Evolutionary conservation across 2,329 filamentous ascomycete genomes (phyloP).

Genomic region (Boeremia exigua): DNA sequence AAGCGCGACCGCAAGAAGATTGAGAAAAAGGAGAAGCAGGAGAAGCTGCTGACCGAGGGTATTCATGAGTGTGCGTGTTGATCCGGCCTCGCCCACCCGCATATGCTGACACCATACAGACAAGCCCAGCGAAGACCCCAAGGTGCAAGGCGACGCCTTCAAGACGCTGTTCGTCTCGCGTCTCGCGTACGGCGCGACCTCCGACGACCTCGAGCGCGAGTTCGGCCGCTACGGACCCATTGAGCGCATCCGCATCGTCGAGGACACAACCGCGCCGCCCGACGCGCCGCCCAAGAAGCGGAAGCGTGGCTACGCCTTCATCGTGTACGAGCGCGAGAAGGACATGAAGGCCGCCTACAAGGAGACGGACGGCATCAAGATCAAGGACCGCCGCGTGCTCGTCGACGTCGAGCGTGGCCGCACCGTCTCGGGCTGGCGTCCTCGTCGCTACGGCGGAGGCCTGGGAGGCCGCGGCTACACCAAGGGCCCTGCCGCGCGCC

Average conservation of each 20-base stretch:
- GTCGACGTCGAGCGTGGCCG: slow-evolving; percentile 96
- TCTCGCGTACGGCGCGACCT: slow-evolving; percentile 86
- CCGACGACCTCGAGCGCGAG: slow-evolving; percentile 89
- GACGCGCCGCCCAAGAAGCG: slow-evolving; percentile 64
- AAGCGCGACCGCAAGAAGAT: slow-evolving; percentile 80
- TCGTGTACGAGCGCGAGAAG: slow-evolving; percentile 95
- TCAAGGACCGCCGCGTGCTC: slow-evolving; percentile 89
- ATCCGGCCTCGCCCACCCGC: too few relatives aligned
- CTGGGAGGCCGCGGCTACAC: slow-evolving; percentile 93
- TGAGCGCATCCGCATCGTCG: slow-evolving; percentile 89
- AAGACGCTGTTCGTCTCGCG: slow-evolving; percentile 93
- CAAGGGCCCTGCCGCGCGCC: slow-evolving; percentile 75
- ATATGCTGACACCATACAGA: slow-evolving; percentile 62
- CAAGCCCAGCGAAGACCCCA: slow-evolving; percentile 82
- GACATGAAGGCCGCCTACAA: slow-evolving; percentile 99
- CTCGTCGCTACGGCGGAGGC: slow-evolving; percentile 87
- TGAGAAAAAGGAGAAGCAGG: slow-evolving; percentile 75
- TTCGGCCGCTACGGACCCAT: slow-evolving; percentile 94
- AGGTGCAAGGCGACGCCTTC: slow-evolving; percentile 91
- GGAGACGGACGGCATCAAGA: slow-evolving; percentile 83
- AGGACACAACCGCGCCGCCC: slow-evolving; percentile 74
- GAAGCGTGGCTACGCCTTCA: slow-evolving; percentile 92
- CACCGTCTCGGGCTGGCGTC: slow-evolving; percentile 92
- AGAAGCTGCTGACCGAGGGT: slow-evolving; percentile 68
- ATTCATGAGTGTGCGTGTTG: slow-evolving; percentile 60